A percentile compares a stretch with the other conserved stretches of the same genome.
Evolutionary conservation across 805 yeast genomes (phyloP).

Genomic region (Komagataella mondaviorum): DNA sequence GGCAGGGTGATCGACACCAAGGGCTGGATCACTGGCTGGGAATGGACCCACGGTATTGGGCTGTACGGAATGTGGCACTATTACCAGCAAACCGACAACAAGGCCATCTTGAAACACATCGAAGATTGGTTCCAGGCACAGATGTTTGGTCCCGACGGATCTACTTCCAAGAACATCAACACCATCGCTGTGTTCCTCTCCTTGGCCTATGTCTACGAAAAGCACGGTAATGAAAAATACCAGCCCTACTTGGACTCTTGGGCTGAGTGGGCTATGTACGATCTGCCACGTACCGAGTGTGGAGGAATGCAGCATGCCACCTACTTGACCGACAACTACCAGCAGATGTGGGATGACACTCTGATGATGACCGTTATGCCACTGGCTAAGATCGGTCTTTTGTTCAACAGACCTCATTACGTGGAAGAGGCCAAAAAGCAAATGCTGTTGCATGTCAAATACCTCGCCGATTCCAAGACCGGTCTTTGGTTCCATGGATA

Average conservation of each 20-base stretch:
- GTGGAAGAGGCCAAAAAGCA: slow-evolving; percentile 21
- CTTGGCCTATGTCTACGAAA: slow-evolving; percentile 17
- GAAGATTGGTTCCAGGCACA: slow-evolving; percentile 15
- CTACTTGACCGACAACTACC: slow-evolving; percentile 14
- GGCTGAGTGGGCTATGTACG: slow-evolving; percentile 21
- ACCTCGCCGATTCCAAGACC: slow-evolving; percentile 16
- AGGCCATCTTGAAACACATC: slow-evolving; percentile 11
- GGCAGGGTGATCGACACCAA: slow-evolving; percentile 22
- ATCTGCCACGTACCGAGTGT: slow-evolving; percentile 16
- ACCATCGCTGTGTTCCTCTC: slow-evolving; percentile 22
- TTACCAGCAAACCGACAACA: slow-evolving; percentile 14
- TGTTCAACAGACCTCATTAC: slow-evolving; percentile 16
- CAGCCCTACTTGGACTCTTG: slow-evolving; percentile 19
- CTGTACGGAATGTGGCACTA: slow-evolving; percentile 24
- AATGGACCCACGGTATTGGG: slow-evolving; percentile 25
- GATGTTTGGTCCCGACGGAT: slow-evolving; percentile 16
- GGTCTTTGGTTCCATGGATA: slow-evolving; percentile 23
- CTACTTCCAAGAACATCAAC: slow-evolving; percentile 20
- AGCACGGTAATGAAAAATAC: slow-evolving; percentile 8
- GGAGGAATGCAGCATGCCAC: slow-evolving; percentile 23
- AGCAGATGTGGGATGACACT: slow-evolving; percentile 19
- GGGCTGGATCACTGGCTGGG: slow-evolving; percentile 25
- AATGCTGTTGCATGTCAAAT: slow-evolving; percentile 18
- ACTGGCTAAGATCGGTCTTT: slow-evolving; percentile 8
- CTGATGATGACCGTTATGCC: slow-evolving; percentile 25